Evolutionary conservation across 2,329 filamentous ascomycete species (phyloP).

Genomic region (Talaromyces atroroseus): DNA sequence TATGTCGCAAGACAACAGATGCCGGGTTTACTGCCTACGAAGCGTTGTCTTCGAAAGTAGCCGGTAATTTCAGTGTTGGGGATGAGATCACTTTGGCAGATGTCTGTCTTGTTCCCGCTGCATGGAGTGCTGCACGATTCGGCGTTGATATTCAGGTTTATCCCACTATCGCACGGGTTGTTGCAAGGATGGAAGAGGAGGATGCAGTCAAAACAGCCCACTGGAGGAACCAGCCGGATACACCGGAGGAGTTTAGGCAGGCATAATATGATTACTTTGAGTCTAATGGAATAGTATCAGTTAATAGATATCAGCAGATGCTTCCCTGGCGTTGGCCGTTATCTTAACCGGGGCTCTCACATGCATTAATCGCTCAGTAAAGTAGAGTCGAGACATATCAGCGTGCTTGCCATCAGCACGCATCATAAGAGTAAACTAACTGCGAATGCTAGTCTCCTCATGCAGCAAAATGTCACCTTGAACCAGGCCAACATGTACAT

Average conservation of each 20-base stretch:
- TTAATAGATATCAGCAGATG: not conserved
- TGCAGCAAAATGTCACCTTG: not conserved
- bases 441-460: not conserved
- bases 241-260: conserved; percentile 41
- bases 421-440: not conserved
- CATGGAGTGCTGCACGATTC: conserved; percentile 53
- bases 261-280: not conserved
- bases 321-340: not conserved
- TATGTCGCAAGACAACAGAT: conserved; percentile 49
- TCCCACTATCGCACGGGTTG: conserved; percentile 44
- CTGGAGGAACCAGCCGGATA: conserved; percentile 53
- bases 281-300: not conserved
- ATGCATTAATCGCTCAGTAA: not conserved
- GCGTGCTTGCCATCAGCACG: not conserved
- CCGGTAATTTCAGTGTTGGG: conserved; percentile 52
- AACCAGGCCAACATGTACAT: not conserved
- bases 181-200: conserved; percentile 42
- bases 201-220: conserved; percentile 50
- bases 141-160: conserved; percentile 50
- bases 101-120: conserved; percentile 52
- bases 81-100: conserved; percentile 55
- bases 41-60: conserved; percentile 27
- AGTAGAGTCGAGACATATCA: not conserved
- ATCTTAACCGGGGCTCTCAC: not conserved
- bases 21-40: conserved; percentile 56